Evolutionary conservation across 768 basidiomycete genomes (phyloP).

Genomic region (Amanita fuliginea): DNA sequence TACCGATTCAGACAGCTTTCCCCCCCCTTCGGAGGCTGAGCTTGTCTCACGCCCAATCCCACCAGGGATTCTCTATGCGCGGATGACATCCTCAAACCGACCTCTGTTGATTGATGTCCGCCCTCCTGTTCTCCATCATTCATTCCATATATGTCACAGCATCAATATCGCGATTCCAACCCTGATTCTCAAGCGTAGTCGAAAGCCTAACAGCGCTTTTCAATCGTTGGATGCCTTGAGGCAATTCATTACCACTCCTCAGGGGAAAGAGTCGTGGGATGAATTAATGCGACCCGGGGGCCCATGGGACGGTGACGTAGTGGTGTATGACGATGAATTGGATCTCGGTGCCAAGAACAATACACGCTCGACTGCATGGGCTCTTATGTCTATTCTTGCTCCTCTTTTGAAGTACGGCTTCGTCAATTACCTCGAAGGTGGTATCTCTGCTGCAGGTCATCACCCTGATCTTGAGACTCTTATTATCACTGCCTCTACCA

Average conservation of each 20-base stretch:
- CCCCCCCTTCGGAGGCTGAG: slow-evolving; percentile 19
- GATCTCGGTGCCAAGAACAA: slow-evolving; percentile 52
- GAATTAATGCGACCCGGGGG: slow-evolving; percentile 34
- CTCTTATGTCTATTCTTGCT: slow-evolving; percentile 50
- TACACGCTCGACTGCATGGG: slow-evolving; percentile 52
- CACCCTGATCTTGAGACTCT: slow-evolving; percentile 44
- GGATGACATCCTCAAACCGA: slow-evolving; percentile 17
- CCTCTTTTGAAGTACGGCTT: slow-evolving; percentile 45
- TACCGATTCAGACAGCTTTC: slow-evolving; percentile 26
- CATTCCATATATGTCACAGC: slow-evolving; percentile 54
- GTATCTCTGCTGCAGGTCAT: slow-evolving; percentile 50
- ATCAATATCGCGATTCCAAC: slow-evolving; percentile 85
- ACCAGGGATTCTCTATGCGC: slow-evolving; percentile 15
- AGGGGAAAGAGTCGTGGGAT: slow-evolving; percentile 66
- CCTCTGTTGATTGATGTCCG: slow-evolving; percentile 65
- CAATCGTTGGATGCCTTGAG: slow-evolving; percentile 58
- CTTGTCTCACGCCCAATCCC: slow-evolving; percentile 26
- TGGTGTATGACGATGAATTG: slow-evolving; percentile 74
- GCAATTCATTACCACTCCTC: slow-evolving; percentile 75
- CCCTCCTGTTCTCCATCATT: slow-evolving; percentile 51
- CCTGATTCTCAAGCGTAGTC: slow-evolving; percentile 78
- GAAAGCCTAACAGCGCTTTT: slow-evolving; percentile 60
- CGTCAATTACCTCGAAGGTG: slow-evolving; percentile 64
- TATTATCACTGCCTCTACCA: slow-evolving; percentile 31
- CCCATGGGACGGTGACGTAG: slow-evolving; percentile 65